Base-by-base conservation (phyloP, 495 filamentous ascomycete species). In the Xylaria palmicola region DNA sequence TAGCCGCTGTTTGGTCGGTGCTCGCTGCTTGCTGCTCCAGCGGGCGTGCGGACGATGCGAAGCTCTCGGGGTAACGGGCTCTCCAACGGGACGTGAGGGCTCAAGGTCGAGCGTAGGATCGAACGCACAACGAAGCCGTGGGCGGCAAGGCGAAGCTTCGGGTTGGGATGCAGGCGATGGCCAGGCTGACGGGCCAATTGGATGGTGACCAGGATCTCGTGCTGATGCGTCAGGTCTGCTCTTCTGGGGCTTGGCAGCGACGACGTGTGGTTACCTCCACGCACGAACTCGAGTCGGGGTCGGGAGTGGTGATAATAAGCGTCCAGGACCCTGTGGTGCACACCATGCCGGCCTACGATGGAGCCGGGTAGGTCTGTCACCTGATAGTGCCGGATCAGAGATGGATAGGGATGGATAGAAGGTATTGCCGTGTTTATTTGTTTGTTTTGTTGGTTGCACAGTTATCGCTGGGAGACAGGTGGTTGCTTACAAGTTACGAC, bases 141-240 rank as follows among this genome's bases (percentile, higher is more conserved):
- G 39, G 48, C 48, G 48, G 59, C 29, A 37, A 39, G 50, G 50
- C 50, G 29, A 52, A 43, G 39, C 1, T 36, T 61, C 40, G 50
- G 40, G 30, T 47, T 32, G 41, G 59, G 50, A 61, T 44, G 49
- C 39, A 48, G 10, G 50, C 32, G 39, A 15, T 32, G 20, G 27
- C 44, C 39, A 34, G 36, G 58, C n/a, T 37, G 30, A 29, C 29
- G 40, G 59, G 39, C 59, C 50, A 61, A 55, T 61, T 7, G 59
- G 55, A 47, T 24, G 4, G 19, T 17, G 55, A n/a, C 40, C 22
- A 22, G 19, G 49, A 47, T 48, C 19, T 9, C 55, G 40, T 32
- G 27, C 40, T 48, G 50, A 27, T 19, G 55, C 49, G n/a, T 30
- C 59, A 61, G 26, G n/a, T 44, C 44, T 37, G 26, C 30, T 53